Conservation (phyloP, 148 eudicot species). For the Diospyros lotus region DNA sequence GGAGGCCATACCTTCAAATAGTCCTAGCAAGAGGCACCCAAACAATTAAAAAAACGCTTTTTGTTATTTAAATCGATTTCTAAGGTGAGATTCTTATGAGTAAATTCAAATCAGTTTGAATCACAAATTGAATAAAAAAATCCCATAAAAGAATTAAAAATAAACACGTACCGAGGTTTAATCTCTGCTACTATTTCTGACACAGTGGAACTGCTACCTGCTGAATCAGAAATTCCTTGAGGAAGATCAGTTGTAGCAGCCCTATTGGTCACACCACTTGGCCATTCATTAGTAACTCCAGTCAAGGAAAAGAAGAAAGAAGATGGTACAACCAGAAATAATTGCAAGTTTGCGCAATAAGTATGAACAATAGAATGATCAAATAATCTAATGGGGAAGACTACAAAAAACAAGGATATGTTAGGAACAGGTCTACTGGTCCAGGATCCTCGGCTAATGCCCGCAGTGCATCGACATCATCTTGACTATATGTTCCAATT, state of each 20-base stretch:
- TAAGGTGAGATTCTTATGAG: background rate
- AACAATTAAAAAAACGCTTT: background rate
- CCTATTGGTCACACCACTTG: constrained; percentile 60
- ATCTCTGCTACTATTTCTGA: constrained; percentile 85
- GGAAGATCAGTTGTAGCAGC: constrained; percentile 54
- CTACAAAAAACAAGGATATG: constrained; percentile 65
- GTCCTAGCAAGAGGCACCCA: constrained; percentile 1
- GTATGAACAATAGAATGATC: background rate
- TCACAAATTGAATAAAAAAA: background rate
- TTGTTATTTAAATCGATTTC: background rate
- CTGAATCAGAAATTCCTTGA: constrained; percentile 45
- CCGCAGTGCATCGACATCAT: constrained; percentile 88
- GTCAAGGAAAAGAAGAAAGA: constrained; percentile 44
- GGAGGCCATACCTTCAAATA: background rate
- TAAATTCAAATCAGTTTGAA: background rate
- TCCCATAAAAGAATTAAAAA: constrained; percentile 5
- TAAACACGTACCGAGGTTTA: constrained; percentile 77
- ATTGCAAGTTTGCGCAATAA: constrained; percentile 1
- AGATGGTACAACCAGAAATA: background rate
- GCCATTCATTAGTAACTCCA: constrained; percentile 88
- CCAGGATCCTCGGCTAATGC: constrained; percentile 93
- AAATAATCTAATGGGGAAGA: background rate
- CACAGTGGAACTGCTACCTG: constrained; percentile 49
- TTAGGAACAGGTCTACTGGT: constrained; percentile 66
- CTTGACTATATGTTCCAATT: constrained; percentile 83